Percentiles rank a stretch among this genome's conserved stretches.
phyloP scores from a whole-genome alignment of 1,284 basidiomycete genomes.

The Irpex sp. region DNA sequence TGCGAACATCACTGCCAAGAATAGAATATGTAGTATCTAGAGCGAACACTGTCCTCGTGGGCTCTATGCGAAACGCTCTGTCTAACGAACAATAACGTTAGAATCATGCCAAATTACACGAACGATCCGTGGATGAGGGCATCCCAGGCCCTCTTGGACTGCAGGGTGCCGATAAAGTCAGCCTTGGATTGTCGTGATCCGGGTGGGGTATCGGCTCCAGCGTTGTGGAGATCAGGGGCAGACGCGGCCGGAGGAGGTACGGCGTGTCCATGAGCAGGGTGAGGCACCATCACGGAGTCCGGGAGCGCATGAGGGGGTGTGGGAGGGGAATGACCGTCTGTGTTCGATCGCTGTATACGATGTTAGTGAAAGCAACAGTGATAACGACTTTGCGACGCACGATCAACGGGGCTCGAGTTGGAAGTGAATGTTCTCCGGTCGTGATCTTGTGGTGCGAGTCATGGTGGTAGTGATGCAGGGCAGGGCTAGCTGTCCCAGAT shows the following conservation, averaged over 20 bases:
- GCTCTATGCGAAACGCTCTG: background rate
- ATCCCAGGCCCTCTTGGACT: constrained; percentile 28
- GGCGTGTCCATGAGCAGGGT: background rate
- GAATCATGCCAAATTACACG: constrained; percentile 17
- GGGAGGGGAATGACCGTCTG: background rate
- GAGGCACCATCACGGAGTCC: background rate
- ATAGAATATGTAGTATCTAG: background rate
- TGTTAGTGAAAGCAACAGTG: background rate
- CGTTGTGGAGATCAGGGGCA: constrained; percentile 12
- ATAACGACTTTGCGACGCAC: background rate
- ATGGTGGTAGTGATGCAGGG: constrained; percentile 16
- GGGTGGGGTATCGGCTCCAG: constrained; percentile 1
- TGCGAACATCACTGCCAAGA: background rate
- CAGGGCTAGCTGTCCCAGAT: constrained; percentile 29
- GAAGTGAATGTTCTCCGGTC: constrained; percentile 1
- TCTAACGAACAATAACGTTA: background rate
- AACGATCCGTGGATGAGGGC: constrained; percentile 30
- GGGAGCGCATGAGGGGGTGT: background rate
- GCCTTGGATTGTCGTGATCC: constrained; percentile 16
- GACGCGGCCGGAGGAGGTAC: constrained; percentile 12
- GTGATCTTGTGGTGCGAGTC: constrained; percentile 14
- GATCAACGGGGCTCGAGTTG: background rate
- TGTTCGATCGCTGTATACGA: background rate
- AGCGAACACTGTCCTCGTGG: background rate
- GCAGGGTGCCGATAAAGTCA: constrained; percentile 27